These are phyloP conservation scores for Nitzschia putrida DNA, from an alignment of 108 stramenopile species.

Conservation along the genomic window DNA sequence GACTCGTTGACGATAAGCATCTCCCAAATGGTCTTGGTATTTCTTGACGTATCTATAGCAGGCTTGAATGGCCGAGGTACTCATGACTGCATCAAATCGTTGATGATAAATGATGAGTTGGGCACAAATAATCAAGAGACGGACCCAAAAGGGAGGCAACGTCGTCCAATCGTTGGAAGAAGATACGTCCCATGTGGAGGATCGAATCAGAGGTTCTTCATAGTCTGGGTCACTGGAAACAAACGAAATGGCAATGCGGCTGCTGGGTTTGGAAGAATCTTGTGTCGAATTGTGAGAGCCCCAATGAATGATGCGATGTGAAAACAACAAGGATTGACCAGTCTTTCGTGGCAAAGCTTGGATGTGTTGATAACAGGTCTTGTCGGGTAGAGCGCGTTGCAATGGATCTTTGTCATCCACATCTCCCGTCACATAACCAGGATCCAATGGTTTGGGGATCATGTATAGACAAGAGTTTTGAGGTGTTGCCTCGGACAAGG, in stretches of 20 bases:
- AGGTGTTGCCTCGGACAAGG: conserved; percentile 64
- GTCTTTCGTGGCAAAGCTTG: conserved; percentile 61
- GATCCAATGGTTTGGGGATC: conserved; percentile 69
- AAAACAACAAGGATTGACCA: conserved; percentile 66
- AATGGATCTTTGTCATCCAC: conserved; percentile 55
- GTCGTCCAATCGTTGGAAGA: not conserved
- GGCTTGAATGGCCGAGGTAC: conserved; percentile 40
- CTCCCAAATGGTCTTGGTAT: conserved; percentile 54
- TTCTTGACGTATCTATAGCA: conserved; percentile 70
- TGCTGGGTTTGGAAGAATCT: conserved; percentile 16
- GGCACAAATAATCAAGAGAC: conserved; percentile 73
- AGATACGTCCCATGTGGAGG: conserved; percentile 6
- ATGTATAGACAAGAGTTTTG: conserved; percentile 74
- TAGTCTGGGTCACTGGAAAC: conserved; percentile 65
- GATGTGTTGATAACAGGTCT: conserved; percentile 73
- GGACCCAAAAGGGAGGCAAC: conserved; percentile 57
- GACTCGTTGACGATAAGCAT: conserved; percentile 68
- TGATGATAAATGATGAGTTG: conserved; percentile 79
- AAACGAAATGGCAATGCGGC: conserved; percentile 70
- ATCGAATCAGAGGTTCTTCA: conserved; percentile 55
- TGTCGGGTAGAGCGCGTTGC: conserved; percentile 52
- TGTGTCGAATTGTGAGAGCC: conserved; percentile 58
- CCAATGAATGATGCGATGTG: conserved; percentile 80
- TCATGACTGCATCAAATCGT: conserved; percentile 50
- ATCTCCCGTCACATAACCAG: conserved; percentile 68